phyloP scores from a whole-genome alignment of 106 monocot species.

The Alisma plantagoaquatica region DNA sequence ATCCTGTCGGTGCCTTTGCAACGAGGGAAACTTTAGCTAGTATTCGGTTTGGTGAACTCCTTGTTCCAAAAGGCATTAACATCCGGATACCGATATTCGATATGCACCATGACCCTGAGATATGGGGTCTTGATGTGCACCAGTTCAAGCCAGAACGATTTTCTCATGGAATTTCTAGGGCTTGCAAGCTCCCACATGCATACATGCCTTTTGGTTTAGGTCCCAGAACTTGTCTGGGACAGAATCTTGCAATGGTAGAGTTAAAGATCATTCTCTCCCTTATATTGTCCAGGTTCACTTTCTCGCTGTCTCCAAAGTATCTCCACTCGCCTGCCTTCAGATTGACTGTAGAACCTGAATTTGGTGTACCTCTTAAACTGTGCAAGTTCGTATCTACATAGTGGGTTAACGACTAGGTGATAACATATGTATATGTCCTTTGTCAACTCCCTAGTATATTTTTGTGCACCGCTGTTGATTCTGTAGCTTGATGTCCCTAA shows the following conservation, averaged over 20 bases:
- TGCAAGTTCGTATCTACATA: too few species aligned
- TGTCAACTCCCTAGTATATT: too few species aligned
- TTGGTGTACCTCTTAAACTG: constrained; percentile 42
- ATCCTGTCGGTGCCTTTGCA: constrained; percentile 15
- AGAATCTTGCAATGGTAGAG: constrained; percentile 66
- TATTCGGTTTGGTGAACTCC: constrained; percentile 22
- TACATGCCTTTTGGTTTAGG: constrained; percentile 72
- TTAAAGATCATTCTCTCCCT: constrained; percentile 53
- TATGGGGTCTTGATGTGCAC: constrained; percentile 57
- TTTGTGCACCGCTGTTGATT: too few species aligned
- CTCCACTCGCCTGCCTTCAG: constrained; percentile 42
- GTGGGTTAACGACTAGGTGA: too few species aligned
- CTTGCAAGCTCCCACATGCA: constrained; percentile 39
- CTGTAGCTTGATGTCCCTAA: too few species aligned
- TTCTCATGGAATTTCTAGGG: constrained; percentile 25
- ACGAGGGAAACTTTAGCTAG: constrained; percentile 29
- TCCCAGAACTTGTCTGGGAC: constrained; percentile 41
- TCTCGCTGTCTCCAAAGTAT: constrained; percentile 33
- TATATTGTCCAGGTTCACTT: constrained; percentile 43
- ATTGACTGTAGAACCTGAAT: constrained; percentile 48
- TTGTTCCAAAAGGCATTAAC: constrained; percentile 37
- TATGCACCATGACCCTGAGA: constrained; percentile 36
- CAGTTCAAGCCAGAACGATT: constrained; percentile 68
- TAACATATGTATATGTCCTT: too few species aligned
- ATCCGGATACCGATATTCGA: constrained; percentile 26